Evolutionary conservation across 2,329 filamentous ascomycete genomes (phyloP).

Genomic region (Penicillium sp.): DNA sequence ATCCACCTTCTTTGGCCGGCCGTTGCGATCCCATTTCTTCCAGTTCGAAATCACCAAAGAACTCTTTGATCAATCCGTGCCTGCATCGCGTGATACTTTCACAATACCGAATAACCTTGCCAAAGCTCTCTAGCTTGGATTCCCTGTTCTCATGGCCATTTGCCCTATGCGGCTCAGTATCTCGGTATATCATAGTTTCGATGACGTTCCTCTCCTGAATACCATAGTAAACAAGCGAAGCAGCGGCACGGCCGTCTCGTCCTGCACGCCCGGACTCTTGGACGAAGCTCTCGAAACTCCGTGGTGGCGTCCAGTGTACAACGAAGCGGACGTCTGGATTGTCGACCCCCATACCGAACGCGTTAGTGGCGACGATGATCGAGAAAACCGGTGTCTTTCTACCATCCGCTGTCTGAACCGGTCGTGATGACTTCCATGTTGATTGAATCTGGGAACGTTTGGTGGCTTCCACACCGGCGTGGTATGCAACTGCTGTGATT

Average conservation of each 20-base stretch:
- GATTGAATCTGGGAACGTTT: conserved; percentile 58
- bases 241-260: conserved; percentile 78
- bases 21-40: conserved; percentile 31
- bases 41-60: conserved; percentile 64
- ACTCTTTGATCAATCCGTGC: conserved; percentile 69
- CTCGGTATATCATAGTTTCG: conserved; percentile 36
- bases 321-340: conserved; percentile 94
- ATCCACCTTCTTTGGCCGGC: conserved; percentile 4
- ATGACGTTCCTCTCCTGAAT: conserved; percentile 79
- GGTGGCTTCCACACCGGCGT: conserved; percentile 66
- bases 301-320: conserved; percentile 88
- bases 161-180: conserved; percentile 36
- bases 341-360: conserved; percentile 97
- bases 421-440: conserved; percentile 37
- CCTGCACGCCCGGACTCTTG: conserved; percentile 92
- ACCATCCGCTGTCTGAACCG: conserved; percentile 10
- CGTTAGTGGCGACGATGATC: conserved; percentile 90
- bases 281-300: conserved; percentile 93
- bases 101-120: conserved; percentile 72
- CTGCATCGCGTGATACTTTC: conserved; percentile 71
- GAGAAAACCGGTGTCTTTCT: conserved; percentile 64
- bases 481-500: conserved; percentile 47
- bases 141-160: conserved; percentile 36
- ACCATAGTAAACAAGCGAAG: conserved; percentile 88
- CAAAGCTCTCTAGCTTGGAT: conserved; percentile 58